Evolutionary conservation across 2,329 filamentous ascomycete species (phyloP).

Genomic region (Ophiosphaerella narmari): DNA sequence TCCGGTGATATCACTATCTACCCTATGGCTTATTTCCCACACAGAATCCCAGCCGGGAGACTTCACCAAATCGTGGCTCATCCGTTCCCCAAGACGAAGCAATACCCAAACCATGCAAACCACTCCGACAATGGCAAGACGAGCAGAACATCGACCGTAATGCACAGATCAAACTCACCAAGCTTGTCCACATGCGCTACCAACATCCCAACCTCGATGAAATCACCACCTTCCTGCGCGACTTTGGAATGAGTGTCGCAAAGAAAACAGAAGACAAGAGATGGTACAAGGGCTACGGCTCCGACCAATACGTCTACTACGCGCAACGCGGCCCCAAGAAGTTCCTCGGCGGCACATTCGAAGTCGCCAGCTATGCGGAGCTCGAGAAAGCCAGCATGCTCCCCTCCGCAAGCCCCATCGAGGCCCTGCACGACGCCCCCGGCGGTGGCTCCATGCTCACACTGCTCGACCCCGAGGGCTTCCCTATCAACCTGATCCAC

Average conservation of each 20-base stretch:
- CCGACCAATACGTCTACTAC: conserved; percentile 64
- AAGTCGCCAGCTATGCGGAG: conserved; percentile 61
- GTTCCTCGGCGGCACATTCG: conserved; percentile 64
- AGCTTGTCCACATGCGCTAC: conserved; percentile 59
- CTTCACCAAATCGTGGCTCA: conserved; percentile 48
- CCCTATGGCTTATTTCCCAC: background rate
- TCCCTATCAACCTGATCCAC: conserved; percentile 62
- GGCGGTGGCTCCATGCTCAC: conserved; percentile 59
- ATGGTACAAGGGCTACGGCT: conserved; percentile 66
- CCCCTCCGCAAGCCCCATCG: conserved; percentile 54
- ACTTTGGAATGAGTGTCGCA: conserved; percentile 44
- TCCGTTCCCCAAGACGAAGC: conserved; percentile 47
- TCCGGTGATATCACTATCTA: background rate
- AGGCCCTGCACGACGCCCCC: conserved; percentile 57
- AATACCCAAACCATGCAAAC: conserved; percentile 41
- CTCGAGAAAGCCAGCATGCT: conserved; percentile 55
- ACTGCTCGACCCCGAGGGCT: conserved; percentile 56
- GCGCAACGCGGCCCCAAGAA: conserved; percentile 55
- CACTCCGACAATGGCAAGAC: conserved; percentile 46
- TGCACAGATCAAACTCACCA: conserved; percentile 54
- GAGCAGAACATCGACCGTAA: conserved; percentile 48
- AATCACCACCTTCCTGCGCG: conserved; percentile 52
- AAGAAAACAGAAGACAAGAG: conserved; percentile 44
- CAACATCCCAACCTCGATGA: conserved; percentile 56
- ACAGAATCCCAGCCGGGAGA: conserved; percentile 37